A percentile compares a stretch with the other conserved stretches of the same genome.
These are phyloP conservation scores for Chaetomium globosum DNA, from an alignment of 2,329 filamentous ascomycete species.

Conservation along the genomic window DNA sequence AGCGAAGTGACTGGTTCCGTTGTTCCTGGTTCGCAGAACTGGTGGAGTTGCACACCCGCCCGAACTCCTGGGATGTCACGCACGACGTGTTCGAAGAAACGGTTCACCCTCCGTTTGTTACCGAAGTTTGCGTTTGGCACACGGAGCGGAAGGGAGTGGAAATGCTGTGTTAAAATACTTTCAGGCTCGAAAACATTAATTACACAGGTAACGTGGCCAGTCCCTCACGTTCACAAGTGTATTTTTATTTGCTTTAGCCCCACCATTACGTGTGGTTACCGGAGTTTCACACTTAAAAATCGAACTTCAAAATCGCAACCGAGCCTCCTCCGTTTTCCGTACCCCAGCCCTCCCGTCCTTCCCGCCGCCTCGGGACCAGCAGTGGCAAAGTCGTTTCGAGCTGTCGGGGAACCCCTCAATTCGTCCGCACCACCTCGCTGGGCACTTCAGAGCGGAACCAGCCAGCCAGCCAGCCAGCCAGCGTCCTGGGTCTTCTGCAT, in stretches of 20 bases:
- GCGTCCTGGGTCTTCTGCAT: constrained; percentile 3
- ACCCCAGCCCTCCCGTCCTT: constrained; percentile 8
- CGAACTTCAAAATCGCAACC: background rate
- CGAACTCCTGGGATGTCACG: constrained; percentile 19
- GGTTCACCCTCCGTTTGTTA: background rate
- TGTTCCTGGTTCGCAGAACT: constrained; percentile 17
- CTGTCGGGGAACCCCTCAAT: constrained; percentile 12
- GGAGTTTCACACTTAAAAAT: background rate
- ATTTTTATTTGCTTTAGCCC: background rate
- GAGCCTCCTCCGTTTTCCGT: background rate
- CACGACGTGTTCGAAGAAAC: background rate
- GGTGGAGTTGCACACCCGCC: constrained; percentile 18
- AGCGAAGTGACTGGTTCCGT: constrained; percentile 28
- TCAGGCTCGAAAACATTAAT: background rate
- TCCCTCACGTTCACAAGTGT: background rate
- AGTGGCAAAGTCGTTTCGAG: constrained; percentile 24
- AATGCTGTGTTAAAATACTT: background rate
- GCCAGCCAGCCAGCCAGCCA: background rate
- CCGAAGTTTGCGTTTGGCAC: background rate
- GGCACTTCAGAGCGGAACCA: background rate
- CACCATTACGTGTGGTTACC: background rate
- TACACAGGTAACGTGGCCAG: background rate
- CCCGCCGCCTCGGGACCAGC: constrained; percentile 26
- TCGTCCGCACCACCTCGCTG: background rate
- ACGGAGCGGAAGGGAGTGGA: background rate